Percentiles rank a stretch among this genome's conserved stretches.
phyloP scores from a whole-genome alignment of 139 green algal genomes.

The Closterium sp. region DNA sequence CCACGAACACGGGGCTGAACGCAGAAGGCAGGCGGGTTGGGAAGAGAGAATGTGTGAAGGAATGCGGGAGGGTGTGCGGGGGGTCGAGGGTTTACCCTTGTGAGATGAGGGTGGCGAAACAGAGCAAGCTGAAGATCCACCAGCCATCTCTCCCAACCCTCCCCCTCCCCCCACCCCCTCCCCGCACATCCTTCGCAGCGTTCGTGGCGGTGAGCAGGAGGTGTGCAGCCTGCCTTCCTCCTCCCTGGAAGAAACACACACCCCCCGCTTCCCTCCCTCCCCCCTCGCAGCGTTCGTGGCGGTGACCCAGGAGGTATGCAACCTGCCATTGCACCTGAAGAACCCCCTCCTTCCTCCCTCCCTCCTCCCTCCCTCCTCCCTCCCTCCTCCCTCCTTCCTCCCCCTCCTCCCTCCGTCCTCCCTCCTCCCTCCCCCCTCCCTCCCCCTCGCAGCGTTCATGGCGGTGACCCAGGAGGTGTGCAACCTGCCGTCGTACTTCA shows the following conservation, averaged over 20 bases:
- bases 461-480: slow-evolving; percentile 70
- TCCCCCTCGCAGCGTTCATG: slow-evolving; percentile 30
- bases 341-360: no score
- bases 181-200: no score
- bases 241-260: neutral
- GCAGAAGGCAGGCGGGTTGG: neutral
- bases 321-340: slow-evolving; percentile 77
- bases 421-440: neutral
- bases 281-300: slow-evolving; percentile 31
- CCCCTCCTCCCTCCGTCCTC: no score
- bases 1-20: neutral
- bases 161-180: no score
- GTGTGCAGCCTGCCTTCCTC: neutral
- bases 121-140: neutral
- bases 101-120: neutral
- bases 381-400: neutral
- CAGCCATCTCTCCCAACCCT: neutral
- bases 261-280: neutral
- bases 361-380: neutral
- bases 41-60: neutral
- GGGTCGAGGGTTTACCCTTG: neutral
- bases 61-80: neutral
- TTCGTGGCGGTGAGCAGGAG: no score
- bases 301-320: slow-evolving; percentile 70
- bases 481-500: slow-evolving; percentile 76